Evolutionary conservation across 1,284 basidiomycete genomes (phyloP), one percentile per base, ranked within the genome.

Genomic region (Mycena sp.): DNA sequence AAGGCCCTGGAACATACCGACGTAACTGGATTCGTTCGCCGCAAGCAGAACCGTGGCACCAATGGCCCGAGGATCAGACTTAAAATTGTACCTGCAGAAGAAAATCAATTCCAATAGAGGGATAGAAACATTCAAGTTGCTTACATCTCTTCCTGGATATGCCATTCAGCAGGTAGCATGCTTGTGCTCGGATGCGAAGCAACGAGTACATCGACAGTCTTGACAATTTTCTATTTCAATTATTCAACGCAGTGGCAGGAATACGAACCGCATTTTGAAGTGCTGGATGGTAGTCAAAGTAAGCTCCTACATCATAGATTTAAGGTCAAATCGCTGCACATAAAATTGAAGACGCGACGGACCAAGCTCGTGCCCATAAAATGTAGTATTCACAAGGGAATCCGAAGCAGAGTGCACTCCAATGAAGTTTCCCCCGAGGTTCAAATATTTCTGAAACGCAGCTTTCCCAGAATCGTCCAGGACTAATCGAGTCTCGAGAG

Each of bases 251-350:
- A 6, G 41, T 26, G 46, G 23, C 41, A 48, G 32, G 26, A 61
- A 30, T 29, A 75, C 83, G 58, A 64, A 88, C 87, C 30, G 87
- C 88, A 63, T 85, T 82, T 72, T 89, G 87, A 9, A 93, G 73
- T 9, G 76, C 78, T 0, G 92, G 87, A 71, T 94, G 91, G 73
- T 92, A 92, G 74, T 93, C 90, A 70, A 94, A 93, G 63, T 82
- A 84, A 4, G 91, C 88, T 16, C 89, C 88, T 56, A 23, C 16
- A 12, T 40, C 35, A 37, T 38, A 23, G 21, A 19, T 16, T 14
- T 5, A 17, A 23, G 25, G 23, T 23, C 17, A 61, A 21, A 14
- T 10, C 17, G 48, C 30, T 6, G 19, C 59, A 19, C 7, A 28
- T 4, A 11, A 37, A 62, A 23, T 46, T 43, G 11, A 40, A 14